Percentiles rank a stretch among this genome's conserved stretches.
phyloP scores from a whole-genome alignment of 176 grass and related monocot genomes.

The Cenchrus americanus region DNA sequence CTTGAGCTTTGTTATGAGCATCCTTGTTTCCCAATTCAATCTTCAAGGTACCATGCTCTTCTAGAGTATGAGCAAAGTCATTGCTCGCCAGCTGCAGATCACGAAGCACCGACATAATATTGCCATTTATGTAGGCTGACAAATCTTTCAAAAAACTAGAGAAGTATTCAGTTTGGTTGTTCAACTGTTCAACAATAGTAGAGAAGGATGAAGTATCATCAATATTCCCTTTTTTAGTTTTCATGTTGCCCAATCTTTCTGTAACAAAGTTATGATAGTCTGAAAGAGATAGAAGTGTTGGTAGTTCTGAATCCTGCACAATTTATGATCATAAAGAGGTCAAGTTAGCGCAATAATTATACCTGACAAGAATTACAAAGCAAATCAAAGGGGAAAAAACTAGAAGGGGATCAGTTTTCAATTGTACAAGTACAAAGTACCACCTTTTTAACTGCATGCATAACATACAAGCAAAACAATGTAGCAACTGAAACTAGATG shows the following conservation, averaged over 20 bases:
- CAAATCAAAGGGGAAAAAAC: not conserved
- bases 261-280: conserved; percentile 68
- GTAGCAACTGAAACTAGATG: conserved; percentile 16
- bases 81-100: conserved; percentile 59
- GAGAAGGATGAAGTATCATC: conserved; percentile 55
- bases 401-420: not conserved
- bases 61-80: conserved; percentile 65
- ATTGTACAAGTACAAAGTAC: not conserved
- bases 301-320: conserved; percentile 59
- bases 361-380: conserved; percentile 28
- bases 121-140: conserved; percentile 63
- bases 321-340: conserved; percentile 8
- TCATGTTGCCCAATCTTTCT: conserved; percentile 45
- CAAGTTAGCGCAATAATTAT: conserved; percentile 33
- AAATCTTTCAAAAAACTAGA: conserved; percentile 62
- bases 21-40: conserved; percentile 68
- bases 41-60: conserved; percentile 64
- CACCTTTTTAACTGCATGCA: conserved; percentile 4
- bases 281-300: conserved; percentile 55
- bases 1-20: conserved; percentile 56
- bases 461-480: conserved; percentile 28
- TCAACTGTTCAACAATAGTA: conserved; percentile 64
- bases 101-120: conserved; percentile 56
- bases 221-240: conserved; percentile 47
- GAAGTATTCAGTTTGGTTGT: conserved; percentile 53